A percentile compares a stretch with the other conserved stretches of the same genome.
Evolutionary conservation across 2,329 filamentous ascomycete species (phyloP).

Genomic region (Pyrenochaeta sp.): DNA sequence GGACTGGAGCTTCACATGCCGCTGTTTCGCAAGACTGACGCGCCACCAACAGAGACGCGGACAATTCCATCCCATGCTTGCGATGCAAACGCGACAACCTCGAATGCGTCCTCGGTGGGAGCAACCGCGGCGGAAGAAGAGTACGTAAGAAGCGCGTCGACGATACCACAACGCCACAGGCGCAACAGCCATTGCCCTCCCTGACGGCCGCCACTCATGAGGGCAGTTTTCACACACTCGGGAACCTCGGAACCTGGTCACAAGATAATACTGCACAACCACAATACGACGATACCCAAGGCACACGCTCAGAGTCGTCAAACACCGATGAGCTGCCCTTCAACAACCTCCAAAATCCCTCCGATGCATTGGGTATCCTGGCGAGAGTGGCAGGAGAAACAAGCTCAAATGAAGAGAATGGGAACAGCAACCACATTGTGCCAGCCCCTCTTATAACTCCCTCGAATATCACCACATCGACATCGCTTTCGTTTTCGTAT

Average conservation of each 20-base stretch:
- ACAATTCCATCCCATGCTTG: constrained; percentile 62
- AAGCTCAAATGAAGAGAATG: constrained; percentile 39
- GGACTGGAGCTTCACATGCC: not conserved
- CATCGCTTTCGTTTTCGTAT: constrained; percentile 52
- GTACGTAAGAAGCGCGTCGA: constrained; percentile 56
- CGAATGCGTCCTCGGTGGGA: constrained; percentile 66
- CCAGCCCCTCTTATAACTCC: constrained; percentile 23
- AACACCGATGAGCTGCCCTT: constrained; percentile 46
- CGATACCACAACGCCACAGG: constrained; percentile 8
- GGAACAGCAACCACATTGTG: constrained; percentile 14
- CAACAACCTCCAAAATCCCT: constrained; percentile 58
- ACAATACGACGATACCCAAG: constrained; percentile 30
- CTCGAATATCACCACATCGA: constrained; percentile 20
- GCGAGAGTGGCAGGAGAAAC: constrained; percentile 54
- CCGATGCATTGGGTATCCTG: constrained; percentile 58
- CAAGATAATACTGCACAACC: constrained; percentile 28
- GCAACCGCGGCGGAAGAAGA: constrained; percentile 65
- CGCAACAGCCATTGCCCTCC: constrained; percentile 27
- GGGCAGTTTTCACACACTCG: constrained; percentile 44
- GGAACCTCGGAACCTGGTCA: constrained; percentile 48
- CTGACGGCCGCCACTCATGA: constrained; percentile 41
- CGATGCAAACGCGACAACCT: constrained; percentile 65
- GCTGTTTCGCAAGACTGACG: constrained; percentile 6
- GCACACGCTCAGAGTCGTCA: constrained; percentile 37
- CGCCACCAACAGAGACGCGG: constrained; percentile 51